phyloP scores from a whole-genome alignment of 768 basidiomycete species.

The Termitomyces sp. region DNA sequence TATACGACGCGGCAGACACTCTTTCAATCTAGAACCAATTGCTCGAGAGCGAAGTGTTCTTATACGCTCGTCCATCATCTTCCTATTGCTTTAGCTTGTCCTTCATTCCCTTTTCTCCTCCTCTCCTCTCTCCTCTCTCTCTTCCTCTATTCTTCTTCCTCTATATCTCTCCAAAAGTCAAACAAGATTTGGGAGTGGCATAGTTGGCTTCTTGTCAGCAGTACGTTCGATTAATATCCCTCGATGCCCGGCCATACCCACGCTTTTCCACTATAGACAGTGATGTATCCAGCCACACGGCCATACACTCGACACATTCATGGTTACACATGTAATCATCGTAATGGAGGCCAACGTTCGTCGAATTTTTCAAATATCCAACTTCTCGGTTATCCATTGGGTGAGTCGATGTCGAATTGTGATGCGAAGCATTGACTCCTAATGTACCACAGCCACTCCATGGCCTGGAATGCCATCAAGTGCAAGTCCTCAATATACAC shows the following conservation, averaged over 20 bases:
- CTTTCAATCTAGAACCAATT: background rate
- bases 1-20: background rate
- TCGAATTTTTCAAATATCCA: too few relatives aligned
- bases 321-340: background rate
- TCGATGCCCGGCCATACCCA: background rate
- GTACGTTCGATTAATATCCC: background rate
- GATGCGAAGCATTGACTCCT: background rate
- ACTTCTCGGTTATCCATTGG: background rate
- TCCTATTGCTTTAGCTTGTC: background rate
- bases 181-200: background rate
- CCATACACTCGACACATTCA: too few relatives aligned
- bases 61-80: background rate
- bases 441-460: background rate
- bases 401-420: background rate
- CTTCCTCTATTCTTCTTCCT: background rate
- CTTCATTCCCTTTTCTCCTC: background rate
- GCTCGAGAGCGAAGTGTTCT: background rate
- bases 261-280: too few relatives aligned
- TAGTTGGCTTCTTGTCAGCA: background rate
- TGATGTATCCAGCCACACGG: background rate
- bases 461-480: background rate
- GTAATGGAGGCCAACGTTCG: too few relatives aligned
- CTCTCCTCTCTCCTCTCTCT: background rate
- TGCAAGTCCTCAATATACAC: background rate
- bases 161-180: background rate